phyloP scores from a whole-genome alignment of 2,329 filamentous ascomycete genomes.

The Neonectria neomacrospora region DNA sequence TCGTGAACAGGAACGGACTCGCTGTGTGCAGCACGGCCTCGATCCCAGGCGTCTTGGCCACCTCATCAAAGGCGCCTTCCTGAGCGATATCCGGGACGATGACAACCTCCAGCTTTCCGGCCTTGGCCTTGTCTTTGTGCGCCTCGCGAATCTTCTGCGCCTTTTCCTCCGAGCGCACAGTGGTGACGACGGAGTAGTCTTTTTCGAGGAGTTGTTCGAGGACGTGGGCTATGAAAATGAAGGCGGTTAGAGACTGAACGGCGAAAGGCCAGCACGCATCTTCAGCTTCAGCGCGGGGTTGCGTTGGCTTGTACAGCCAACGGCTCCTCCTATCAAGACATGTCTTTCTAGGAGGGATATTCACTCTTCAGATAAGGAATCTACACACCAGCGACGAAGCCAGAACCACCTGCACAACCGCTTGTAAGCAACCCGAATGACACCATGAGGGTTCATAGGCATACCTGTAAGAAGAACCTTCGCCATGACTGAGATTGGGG shows the following conservation, averaged over 20 bases:
- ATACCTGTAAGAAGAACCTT: constrained; percentile 49
- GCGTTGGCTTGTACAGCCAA: not conserved
- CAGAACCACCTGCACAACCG: constrained; percentile 45
- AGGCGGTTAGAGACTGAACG: constrained; percentile 8
- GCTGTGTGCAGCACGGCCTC: constrained; percentile 70
- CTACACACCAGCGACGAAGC: constrained; percentile 50
- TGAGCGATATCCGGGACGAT: constrained; percentile 84
- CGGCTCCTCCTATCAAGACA: not conserved
- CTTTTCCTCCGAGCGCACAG: constrained; percentile 65
- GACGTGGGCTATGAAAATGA: constrained; percentile 58
- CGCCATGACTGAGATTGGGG: constrained; percentile 39
- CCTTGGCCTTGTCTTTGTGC: constrained; percentile 53
- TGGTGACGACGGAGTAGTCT: constrained; percentile 65
- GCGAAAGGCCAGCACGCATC: not conserved
- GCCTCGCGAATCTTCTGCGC: constrained; percentile 62
- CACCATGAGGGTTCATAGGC: not conserved
- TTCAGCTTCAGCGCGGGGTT: not conserved
- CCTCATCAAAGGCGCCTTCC: constrained; percentile 77
- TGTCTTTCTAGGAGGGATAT: not conserved
- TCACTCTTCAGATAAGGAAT: not conserved
- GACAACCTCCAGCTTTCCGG: constrained; percentile 58
- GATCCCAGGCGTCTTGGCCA: constrained; percentile 60
- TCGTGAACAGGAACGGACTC: constrained; percentile 67
- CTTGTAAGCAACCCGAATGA: constrained; percentile 22
- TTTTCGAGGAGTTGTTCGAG: constrained; percentile 64